Conservation (phyloP, 2,329 filamentous ascomycete genomes). For the Fusarium caatingaense region DNA sequence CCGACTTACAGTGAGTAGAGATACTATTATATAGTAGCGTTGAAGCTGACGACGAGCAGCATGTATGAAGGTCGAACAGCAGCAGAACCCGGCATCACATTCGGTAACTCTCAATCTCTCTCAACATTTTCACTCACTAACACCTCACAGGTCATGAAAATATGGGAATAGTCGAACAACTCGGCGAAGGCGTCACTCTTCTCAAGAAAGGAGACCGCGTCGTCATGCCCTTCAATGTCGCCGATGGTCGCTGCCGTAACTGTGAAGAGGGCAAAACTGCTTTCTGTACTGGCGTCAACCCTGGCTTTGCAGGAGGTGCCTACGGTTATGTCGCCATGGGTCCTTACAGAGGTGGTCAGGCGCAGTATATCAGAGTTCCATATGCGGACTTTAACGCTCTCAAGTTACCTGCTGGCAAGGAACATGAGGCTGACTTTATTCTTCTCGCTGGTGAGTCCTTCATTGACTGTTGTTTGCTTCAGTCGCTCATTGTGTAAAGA, state of each 20-base stretch:
- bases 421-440: conserved; percentile 71
- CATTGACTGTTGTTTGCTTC: no score
- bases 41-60: conserved; percentile 47
- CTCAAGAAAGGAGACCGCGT: conserved; percentile 72
- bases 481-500: conserved; percentile 35
- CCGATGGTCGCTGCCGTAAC: conserved; percentile 71
- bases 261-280: conserved; percentile 73
- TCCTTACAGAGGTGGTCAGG: conserved; percentile 63
- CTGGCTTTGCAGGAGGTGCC: conserved; percentile 53
- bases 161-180: conserved; percentile 67
- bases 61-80: conserved; percentile 76
- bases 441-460: conserved; percentile 53
- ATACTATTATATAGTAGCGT: rapidly evolving
- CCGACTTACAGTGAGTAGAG: conserved; percentile 57
- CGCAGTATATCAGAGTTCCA: conserved; percentile 72
- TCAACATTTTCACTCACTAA: background rate
- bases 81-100: conserved; percentile 70
- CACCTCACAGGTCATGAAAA: conserved; percentile 62
- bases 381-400: conserved; percentile 76
- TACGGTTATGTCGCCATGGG: conserved; percentile 71
- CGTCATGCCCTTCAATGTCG: conserved; percentile 74
- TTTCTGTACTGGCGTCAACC: conserved; percentile 69
- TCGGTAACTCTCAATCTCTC: conserved; percentile 53
- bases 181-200: conserved; percentile 68
- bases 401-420: conserved; percentile 68